Conservation (phyloP, 768 basidiomycete genomes). For the Boletus tomentosulus region DNA sequence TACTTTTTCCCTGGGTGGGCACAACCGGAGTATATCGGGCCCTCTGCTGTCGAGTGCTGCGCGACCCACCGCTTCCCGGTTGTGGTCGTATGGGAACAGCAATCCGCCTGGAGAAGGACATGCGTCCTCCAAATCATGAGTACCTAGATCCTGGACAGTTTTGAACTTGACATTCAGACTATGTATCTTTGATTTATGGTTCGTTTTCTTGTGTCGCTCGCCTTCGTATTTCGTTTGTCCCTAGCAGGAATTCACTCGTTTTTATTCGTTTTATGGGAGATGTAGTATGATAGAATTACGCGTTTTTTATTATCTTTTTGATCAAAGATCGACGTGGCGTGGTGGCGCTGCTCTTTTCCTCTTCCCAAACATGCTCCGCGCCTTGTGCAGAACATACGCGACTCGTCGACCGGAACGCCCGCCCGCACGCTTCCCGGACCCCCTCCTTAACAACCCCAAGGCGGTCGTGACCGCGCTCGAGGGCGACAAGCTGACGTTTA, state of each 20-base stretch:
- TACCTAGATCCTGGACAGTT: too few relatives aligned
- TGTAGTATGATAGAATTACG: conserved; percentile 19
- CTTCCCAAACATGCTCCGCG: background rate
- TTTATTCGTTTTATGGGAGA: conserved; percentile 24
- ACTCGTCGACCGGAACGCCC: conserved; percentile 38
- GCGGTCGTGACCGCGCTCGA: conserved; percentile 47
- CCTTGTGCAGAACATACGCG: conserved; percentile 39
- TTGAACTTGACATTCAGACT: conserved; percentile 9
- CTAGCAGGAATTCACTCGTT: background rate
- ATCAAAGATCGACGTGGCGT: background rate
- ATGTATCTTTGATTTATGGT: conserved; percentile 28
- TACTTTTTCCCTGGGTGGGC: conserved; percentile 19
- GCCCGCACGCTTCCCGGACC: conserved; percentile 56
- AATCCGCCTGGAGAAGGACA: conserved; percentile 7
- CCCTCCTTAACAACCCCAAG: conserved; percentile 48
- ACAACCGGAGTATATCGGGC: conserved; percentile 16
- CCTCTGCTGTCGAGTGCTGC: conserved; percentile 12
- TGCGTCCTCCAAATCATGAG: too few relatives aligned
- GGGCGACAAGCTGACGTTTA: conserved; percentile 65
- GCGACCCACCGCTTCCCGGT: conserved; percentile 16
- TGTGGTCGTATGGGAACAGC: conserved; percentile 19
- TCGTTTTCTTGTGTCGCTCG: conserved; percentile 22
- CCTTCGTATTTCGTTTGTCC: conserved; percentile 17
- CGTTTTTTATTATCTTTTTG: background rate
- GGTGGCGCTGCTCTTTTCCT: background rate